Percentiles rank a stretch among this genome's conserved stretches.
phyloP scores from a whole-genome alignment of 1,284 basidiomycete species.

The Ustilago tritici region DNA sequence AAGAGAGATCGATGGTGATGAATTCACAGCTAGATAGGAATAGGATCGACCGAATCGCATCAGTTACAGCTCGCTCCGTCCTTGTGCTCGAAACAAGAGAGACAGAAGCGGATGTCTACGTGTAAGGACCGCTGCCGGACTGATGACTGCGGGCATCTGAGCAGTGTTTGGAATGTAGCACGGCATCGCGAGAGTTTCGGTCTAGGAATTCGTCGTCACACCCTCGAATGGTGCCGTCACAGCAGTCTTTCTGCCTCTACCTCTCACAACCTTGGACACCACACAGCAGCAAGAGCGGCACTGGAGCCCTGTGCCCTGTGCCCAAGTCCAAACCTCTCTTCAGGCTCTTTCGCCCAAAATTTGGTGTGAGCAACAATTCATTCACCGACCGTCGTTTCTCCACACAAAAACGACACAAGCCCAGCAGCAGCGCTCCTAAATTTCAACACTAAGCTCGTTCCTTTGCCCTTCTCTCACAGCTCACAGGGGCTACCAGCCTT shows the following conservation, averaged over 20 bases:
- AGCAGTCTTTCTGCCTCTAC: slow-evolving; percentile 1
- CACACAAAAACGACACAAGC: slow-evolving; percentile 11
- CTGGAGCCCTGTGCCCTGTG: slow-evolving; percentile 9
- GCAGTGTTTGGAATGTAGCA: background rate
- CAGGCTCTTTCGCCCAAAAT: background rate
- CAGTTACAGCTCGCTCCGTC: background rate
- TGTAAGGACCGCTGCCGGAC: background rate
- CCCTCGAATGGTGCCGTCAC: slow-evolving; percentile 9
- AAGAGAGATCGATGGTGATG: too few species aligned
- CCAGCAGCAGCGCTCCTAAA: background rate
- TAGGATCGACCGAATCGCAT: slow-evolving; percentile 4
- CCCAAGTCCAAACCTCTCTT: background rate
- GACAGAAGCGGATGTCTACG: slow-evolving; percentile 13
- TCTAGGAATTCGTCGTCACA: slow-evolving; percentile 13
- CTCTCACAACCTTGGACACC: background rate
- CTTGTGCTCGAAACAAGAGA: background rate
- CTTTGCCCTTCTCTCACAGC: background rate
- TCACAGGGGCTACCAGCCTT: background rate
- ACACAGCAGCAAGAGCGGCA: slow-evolving; percentile 2
- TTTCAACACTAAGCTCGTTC: background rate
- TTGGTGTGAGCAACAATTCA: background rate
- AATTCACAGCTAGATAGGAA: background rate
- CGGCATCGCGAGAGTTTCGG: slow-evolving; percentile 17
- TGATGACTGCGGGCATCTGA: background rate
- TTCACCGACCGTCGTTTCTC: slow-evolving; percentile 36